phyloP scores from a whole-genome alignment of 164 flowering plant species.

The Echeveria elegans region DNA sequence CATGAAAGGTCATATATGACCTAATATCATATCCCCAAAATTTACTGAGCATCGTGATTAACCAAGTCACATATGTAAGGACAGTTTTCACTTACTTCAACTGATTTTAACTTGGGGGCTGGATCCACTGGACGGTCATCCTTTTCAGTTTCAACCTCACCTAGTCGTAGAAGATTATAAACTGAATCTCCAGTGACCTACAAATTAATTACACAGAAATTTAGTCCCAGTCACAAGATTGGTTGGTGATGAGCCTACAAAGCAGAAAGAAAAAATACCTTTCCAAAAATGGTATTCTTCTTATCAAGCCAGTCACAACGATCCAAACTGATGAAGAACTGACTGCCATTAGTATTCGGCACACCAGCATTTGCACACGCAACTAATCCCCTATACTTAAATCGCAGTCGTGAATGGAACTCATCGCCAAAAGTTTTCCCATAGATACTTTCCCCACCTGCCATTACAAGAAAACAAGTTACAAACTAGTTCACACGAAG shows the following conservation, averaged over 20 bases:
- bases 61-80: neutral
- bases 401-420: constrained; percentile 84
- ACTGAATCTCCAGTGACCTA: constrained; percentile 95
- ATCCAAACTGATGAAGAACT: constrained; percentile 80
- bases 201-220: neutral
- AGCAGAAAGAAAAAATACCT: constrained; percentile 32
- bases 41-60: neutral
- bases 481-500: neutral
- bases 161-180: constrained; percentile 63
- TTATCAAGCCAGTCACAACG: constrained; percentile 87
- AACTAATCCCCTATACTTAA: constrained; percentile 85
- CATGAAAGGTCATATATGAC: neutral
- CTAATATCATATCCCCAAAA: no score
- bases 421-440: constrained; percentile 74
- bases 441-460: constrained; percentile 93
- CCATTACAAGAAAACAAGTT: constrained; percentile 10
- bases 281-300: constrained; percentile 91
- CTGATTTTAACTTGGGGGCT: constrained; percentile 61
- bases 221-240: no score
- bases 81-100: constrained; percentile 47
- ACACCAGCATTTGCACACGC: constrained; percentile 88
- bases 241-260: no score
- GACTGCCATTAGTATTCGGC: constrained; percentile 88
- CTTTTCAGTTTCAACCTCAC: constrained; percentile 73
- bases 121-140: constrained; percentile 80